Percentiles rank a stretch among this genome's conserved stretches.
These are phyloP conservation scores for Starmerella stellata DNA, from an alignment of 805 yeast genomes.

Conservation along the genomic window DNA sequence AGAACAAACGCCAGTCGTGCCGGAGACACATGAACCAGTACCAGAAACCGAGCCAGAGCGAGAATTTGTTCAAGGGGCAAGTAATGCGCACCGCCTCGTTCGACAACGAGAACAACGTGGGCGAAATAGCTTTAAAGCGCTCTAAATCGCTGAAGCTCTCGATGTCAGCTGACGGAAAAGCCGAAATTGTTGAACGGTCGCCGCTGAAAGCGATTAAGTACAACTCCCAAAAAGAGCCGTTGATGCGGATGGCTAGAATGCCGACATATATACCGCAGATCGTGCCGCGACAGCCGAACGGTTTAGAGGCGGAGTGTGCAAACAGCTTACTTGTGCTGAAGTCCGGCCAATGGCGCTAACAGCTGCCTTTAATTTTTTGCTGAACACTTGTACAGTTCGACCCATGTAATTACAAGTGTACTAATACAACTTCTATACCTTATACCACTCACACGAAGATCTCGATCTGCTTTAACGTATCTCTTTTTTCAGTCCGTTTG, in stretches of 20 bases:
- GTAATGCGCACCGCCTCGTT: constrained; percentile 8
- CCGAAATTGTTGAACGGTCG: constrained; percentile 22
- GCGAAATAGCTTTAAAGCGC: constrained; percentile 3
- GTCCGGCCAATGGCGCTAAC: constrained; percentile 18
- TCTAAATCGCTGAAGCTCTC: constrained; percentile 18
- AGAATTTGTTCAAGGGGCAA: neutral
- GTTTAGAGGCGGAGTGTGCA: constrained; percentile 22
- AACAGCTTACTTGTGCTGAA: constrained; percentile 21
- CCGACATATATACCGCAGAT: constrained; percentile 7
- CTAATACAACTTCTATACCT: too few relatives aligned
- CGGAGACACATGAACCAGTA: constrained; percentile 18
- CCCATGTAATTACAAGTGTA: too few relatives aligned
- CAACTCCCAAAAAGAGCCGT: constrained; percentile 3
- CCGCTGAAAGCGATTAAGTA: constrained; percentile 14
- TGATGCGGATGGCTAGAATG: constrained; percentile 8
- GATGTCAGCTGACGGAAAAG: constrained; percentile 27
- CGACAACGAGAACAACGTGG: constrained; percentile 2
- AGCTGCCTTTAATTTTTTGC: neutral
- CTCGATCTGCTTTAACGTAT: too few relatives aligned
- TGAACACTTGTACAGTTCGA: too few relatives aligned
- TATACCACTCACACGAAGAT: too few relatives aligned
- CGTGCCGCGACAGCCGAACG: constrained; percentile 5
- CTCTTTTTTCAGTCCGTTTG: too few relatives aligned
- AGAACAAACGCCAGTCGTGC: constrained; percentile 74
- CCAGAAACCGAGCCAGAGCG: constrained; percentile 2